phyloP scores from a whole-genome alignment of 2,329 filamentous ascomycete genomes.

The Xylaria sp. region DNA sequence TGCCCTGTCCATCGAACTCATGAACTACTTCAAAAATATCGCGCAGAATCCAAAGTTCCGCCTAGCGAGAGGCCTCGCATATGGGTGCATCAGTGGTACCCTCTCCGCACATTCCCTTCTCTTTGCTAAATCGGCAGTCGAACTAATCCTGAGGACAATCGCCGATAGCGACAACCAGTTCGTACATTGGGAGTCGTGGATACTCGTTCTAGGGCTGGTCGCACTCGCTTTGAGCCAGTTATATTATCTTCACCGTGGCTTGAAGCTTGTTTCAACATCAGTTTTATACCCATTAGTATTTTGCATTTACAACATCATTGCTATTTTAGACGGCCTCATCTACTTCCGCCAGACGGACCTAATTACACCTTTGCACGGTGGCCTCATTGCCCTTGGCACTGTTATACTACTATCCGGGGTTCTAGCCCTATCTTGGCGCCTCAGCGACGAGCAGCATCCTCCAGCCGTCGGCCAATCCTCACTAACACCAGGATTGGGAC shows the following conservation, averaged over 20 bases:
- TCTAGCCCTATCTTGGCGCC: conserved; percentile 90
- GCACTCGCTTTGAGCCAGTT: conserved; percentile 87
- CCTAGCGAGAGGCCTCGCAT: conserved; percentile 83
- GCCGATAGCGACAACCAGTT: conserved; percentile 92
- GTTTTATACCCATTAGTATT: conserved; percentile 97
- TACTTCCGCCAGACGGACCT: conserved; percentile 92
- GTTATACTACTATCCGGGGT: conserved; percentile 87
- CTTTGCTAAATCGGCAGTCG: conserved; percentile 95
- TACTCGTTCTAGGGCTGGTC: conserved; percentile 84
- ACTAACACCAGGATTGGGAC: conserved; percentile 83
- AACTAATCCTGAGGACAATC: conserved; percentile 87
- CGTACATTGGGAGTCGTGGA: conserved; percentile 93
- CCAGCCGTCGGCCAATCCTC: conserved; percentile 73
- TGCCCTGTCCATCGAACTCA: conserved; percentile 69
- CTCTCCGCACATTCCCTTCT: conserved; percentile 93
- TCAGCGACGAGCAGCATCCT: conserved; percentile 79
- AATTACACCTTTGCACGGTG: conserved; percentile 79
- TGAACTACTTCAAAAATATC: conserved; percentile 62
- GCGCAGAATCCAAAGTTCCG: conserved; percentile 74
- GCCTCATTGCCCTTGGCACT: conserved; percentile 87
- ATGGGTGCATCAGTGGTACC: conserved; percentile 90
- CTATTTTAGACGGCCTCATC: conserved; percentile 95
- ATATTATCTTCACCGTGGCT: conserved; percentile 92
- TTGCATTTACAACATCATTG: conserved; percentile 99
- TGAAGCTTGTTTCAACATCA: conserved; percentile 95